Conservation (phyloP, 1,139 yeast genomes). For the Debaryomyces subglobosus region DNA sequence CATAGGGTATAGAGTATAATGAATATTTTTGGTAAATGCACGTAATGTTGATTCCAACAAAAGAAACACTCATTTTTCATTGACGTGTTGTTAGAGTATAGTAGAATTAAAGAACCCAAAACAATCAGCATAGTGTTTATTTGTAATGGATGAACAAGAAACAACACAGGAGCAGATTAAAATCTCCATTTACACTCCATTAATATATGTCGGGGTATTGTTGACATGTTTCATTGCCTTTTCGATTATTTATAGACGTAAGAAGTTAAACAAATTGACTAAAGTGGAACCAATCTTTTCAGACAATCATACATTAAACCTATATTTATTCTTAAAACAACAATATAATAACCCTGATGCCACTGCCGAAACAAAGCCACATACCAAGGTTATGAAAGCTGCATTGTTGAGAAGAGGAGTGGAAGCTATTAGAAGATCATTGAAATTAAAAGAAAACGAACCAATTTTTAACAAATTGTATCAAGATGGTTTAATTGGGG, state of each 20-base stretch:
- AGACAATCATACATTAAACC: slow-evolving; percentile 64
- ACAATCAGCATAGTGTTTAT: not conserved
- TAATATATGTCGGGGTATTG: slow-evolving; percentile 74
- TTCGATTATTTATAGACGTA: slow-evolving; percentile 68
- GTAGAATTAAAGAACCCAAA: not conserved
- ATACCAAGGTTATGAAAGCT: slow-evolving; percentile 81
- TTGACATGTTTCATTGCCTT: slow-evolving; percentile 74
- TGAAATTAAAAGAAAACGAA: slow-evolving; percentile 73
- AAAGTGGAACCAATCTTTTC: slow-evolving; percentile 70
- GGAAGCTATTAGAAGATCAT: slow-evolving; percentile 68
- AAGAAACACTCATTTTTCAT: not conserved
- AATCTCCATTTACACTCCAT: slow-evolving; percentile 84
- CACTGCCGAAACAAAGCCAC: slow-evolving; percentile 56
- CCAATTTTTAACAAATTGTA: slow-evolving; percentile 70
- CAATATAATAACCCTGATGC: slow-evolving; percentile 43
- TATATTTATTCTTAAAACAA: slow-evolving; percentile 62
- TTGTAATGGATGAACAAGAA: slow-evolving; percentile 33
- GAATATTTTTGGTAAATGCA: not conserved
- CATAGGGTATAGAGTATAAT: not conserved
- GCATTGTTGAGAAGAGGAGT: slow-evolving; percentile 78
- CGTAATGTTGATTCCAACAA: not conserved
- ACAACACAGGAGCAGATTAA: slow-evolving; percentile 33
- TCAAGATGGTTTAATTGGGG: slow-evolving; percentile 90
- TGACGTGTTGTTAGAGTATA: slow-evolving; percentile 12
- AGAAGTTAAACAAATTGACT: slow-evolving; percentile 56